Evolutionary conservation across 2,329 filamentous ascomycete species (phyloP).

Genomic region (Ascochyta koolunga): DNA sequence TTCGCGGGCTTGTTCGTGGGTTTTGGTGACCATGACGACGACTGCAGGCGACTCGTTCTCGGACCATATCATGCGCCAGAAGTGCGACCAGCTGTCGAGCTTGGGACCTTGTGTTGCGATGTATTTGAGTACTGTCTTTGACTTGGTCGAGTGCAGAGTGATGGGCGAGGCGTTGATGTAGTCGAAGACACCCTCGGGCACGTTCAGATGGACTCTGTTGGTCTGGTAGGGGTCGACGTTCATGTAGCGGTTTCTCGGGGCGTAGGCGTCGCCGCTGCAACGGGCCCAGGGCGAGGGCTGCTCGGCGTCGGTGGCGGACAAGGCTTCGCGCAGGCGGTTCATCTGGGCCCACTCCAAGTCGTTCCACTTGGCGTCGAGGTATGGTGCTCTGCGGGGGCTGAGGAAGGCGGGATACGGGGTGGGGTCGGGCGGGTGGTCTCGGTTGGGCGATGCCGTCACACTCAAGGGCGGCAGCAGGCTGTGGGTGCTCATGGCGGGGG

Average conservation of each 20-base stretch:
- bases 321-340: slow-evolving; percentile 57
- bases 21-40: slow-evolving; percentile 93
- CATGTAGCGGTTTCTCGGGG: slow-evolving; percentile 77
- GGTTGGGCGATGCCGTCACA: slow-evolving; percentile 22
- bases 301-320: slow-evolving; percentile 46
- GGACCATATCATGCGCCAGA: slow-evolving; percentile 95
- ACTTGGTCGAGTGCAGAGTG: slow-evolving; percentile 48
- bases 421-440: slow-evolving; percentile 7
- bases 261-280: slow-evolving; percentile 62
- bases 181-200: slow-evolving; percentile 67
- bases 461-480: not conserved
- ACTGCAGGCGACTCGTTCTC: slow-evolving; percentile 74
- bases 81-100: slow-evolving; percentile 73
- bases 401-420: slow-evolving; percentile 57
- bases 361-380: slow-evolving; percentile 65
- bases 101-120: slow-evolving; percentile 93
- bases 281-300: slow-evolving; percentile 62
- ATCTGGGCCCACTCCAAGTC: slow-evolving; percentile 67
- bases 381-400: slow-evolving; percentile 48
- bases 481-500: slow-evolving; percentile 34
- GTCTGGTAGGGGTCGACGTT: slow-evolving; percentile 91
- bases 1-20: slow-evolving; percentile 75
- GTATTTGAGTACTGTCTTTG: slow-evolving; percentile 62
- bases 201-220: slow-evolving; percentile 81
- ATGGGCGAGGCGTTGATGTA: slow-evolving; percentile 62